A percentile compares a stretch with the other conserved stretches of the same genome.
Evolutionary conservation across 176 grass and related monocot genomes (phyloP).

Genomic region (Musa schizocarpa): DNA sequence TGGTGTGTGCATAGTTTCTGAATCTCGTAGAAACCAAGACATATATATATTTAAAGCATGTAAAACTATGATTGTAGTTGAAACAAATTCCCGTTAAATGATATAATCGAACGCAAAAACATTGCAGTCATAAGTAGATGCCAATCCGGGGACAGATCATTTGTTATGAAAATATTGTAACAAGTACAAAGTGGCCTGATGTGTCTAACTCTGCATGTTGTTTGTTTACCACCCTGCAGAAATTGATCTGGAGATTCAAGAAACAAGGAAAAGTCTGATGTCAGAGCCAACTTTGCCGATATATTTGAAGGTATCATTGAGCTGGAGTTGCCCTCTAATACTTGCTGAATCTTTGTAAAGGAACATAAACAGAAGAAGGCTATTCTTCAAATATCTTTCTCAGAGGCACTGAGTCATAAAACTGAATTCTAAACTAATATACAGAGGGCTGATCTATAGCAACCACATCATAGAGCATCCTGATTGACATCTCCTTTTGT

Average conservation of each 20-base stretch:
- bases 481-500: neutral
- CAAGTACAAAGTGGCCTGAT: neutral
- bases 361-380: neutral
- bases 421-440: neutral
- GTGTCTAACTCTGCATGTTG: neutral
- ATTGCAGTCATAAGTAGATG: too few relatives aligned
- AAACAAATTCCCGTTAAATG: too few relatives aligned
- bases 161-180: neutral
- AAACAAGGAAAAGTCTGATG: slow-evolving; percentile 43
- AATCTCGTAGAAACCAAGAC: too few relatives aligned
- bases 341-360: neutral
- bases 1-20: too few relatives aligned
- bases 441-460: neutral
- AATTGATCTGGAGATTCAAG: slow-evolving; percentile 48
- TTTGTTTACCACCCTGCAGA: slow-evolving; percentile 7
- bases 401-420: neutral
- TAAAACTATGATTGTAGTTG: too few relatives aligned
- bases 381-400: neutral
- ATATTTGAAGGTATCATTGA: slow-evolving; percentile 67
- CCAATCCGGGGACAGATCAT: too few relatives aligned
- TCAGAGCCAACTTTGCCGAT: slow-evolving; percentile 68
- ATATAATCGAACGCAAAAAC: too few relatives aligned
- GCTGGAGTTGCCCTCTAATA: neutral
- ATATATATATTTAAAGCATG: too few relatives aligned
- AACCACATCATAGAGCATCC: neutral